Evolutionary conservation across 2,329 filamentous ascomycete genomes (phyloP), one percentile per base, ranked within the genome.

Genomic region (Arthrobotrys conoides): DNA sequence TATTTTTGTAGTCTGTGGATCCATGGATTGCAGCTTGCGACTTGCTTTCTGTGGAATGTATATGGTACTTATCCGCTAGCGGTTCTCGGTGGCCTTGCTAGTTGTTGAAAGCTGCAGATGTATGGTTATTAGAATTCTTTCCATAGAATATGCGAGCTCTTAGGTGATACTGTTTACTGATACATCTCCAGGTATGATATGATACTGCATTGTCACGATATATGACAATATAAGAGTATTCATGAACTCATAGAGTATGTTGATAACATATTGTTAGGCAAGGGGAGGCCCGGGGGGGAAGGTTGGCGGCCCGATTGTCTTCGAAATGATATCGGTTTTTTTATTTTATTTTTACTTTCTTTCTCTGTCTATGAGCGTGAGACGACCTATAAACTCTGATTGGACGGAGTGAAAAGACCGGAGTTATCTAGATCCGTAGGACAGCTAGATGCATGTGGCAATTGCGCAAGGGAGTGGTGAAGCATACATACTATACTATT

Each of bases 401-500:
- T 55, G 51, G 51, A 18, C 16, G 51, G 14, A 9, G 14, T 12
- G 16, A 33, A 9, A 24, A 10, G 14, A 12, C 24, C 24, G 51
- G 22, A n/a, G 38, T 6, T 8, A 55, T 55, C 51, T 55, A 33
- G 51, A 55, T 55, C 51, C 6, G 27, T 51, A 51, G 22, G 48
- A 27, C 22, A 51, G n/a, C n/a, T n/a, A n/a, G n/a, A 6, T 18
- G 12, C 5, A 18, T 55, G 51, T 55, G 51, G 51, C 51, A 55
- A 55, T 18, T 8, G 51, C 22, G 24, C 20, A 16, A 27, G 48
- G 12, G 48, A 27, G 12, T 41, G 3, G 3, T 41, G 38, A 1
- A 41, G 14, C 38, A 16, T 14, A 41, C 14, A 14, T n/a, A 12
- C 38, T 41, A 30, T 6, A 30, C 27, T 30, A 30, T 30, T 30